Evolutionary conservation across 352 stramenopile species (phyloP), one percentile per base, ranked within the genome.

Genomic region (Phytophthora palmivora): DNA sequence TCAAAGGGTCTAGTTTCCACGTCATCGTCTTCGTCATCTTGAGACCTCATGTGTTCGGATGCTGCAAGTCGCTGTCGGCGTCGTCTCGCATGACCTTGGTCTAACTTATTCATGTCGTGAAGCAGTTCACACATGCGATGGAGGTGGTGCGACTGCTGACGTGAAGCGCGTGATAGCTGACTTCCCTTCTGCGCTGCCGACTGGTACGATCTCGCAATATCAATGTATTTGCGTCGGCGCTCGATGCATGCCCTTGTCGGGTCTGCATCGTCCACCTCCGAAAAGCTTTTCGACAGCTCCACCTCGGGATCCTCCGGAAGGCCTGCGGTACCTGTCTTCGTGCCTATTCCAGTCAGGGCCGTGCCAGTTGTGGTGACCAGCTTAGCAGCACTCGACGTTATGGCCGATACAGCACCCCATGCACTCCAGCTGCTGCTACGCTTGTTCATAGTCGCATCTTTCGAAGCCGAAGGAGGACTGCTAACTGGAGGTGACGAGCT

Each of bases 341-440:
- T 44, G 18, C 81, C 74, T 14, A 86, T 70, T 4, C 68, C 75
- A 24, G 67, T 79, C 15, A 91, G 47, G 2, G 76, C 79, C 6
- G 72, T 82, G 19, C 79, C 81, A 4, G 84, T 94, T 8, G 84
- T 84, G 21, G 77, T 87, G 55, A 94, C 83, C 15, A 93, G 70
- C 61, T 92, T 94, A 3, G 84, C 86, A 24, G 84, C 82, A 56
- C 79, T 84, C 24, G 74, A 88, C 12, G 86, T 94, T 48, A 92
- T 69, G 14, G 81, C 82, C 15, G 82, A 90, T 19, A 94, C 66
- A 2, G 83, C 84, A 10, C 84, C 79, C 86, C 86, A 94, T 1
- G 80, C 75, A 48, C 74, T 86, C 83, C 83, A 92, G 11, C 64
- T 78, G 51, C 56, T 80, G 32, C 43, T 65, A 22, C 62, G 58